Evolutionary conservation across 2,329 filamentous ascomycete genomes (phyloP).

Genomic region (Emergomyces orientalis): DNA sequence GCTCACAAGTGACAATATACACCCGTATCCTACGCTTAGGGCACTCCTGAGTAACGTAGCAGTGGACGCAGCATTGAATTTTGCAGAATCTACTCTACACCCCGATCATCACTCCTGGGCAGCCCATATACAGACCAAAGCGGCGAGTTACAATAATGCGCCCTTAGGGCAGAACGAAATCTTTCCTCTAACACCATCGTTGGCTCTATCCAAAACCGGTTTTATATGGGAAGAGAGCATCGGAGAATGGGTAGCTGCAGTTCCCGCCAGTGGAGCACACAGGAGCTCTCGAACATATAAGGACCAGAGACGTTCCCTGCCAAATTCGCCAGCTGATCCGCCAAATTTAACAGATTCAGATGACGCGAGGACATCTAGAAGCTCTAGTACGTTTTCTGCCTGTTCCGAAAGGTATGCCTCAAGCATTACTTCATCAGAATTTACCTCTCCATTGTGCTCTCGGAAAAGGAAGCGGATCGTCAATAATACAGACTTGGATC

Average conservation of each 20-base stretch:
- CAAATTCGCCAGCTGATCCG: background rate
- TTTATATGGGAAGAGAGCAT: slow-evolving; percentile 50
- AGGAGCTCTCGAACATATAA: background rate
- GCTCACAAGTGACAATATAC: slow-evolving; percentile 20
- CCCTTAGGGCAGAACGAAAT: slow-evolving; percentile 4
- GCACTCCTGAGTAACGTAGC: slow-evolving; percentile 28
- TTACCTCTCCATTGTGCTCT: background rate
- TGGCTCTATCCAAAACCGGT: slow-evolving; percentile 16
- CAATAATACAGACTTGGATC: background rate
- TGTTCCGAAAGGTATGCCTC: background rate
- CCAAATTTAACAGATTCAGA: slow-evolving; percentile 1
- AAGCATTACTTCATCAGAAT: slow-evolving; percentile 8
- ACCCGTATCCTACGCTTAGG: slow-evolving; percentile 18
- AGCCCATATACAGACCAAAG: slow-evolving; percentile 29
- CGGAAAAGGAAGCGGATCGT: slow-evolving; percentile 8
- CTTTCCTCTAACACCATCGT: slow-evolving; percentile 15
- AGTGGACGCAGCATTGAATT: slow-evolving; percentile 33
- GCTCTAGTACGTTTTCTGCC: slow-evolving; percentile 1
- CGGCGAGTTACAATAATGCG: slow-evolving; percentile 18
- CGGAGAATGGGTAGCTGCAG: slow-evolving; percentile 46
- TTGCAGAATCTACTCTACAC: slow-evolving; percentile 32
- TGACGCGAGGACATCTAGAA: slow-evolving; percentile 1
- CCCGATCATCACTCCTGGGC: slow-evolving; percentile 34
- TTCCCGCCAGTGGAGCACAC: slow-evolving; percentile 3
- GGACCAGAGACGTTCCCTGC: background rate